Evolutionary conservation across 148 eudicot genomes (phyloP).

Genomic region (Dysphania ambrosioides): DNA sequence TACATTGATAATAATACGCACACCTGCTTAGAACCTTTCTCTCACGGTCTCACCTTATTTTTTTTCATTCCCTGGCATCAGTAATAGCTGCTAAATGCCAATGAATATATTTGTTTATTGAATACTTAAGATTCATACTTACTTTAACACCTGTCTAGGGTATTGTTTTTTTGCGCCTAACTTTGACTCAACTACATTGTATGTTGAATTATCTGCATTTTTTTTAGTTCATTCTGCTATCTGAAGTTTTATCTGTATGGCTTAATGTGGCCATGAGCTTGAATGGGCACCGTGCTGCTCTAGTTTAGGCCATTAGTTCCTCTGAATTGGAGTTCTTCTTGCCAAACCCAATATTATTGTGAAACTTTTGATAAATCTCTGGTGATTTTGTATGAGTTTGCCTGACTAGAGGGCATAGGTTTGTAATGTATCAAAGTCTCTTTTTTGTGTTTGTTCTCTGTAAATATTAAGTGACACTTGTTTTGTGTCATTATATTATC

Average conservation of each 20-base stretch:
- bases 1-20: neutral
- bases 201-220: neutral
- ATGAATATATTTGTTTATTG: neutral
- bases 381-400: neutral
- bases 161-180: neutral
- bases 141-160: neutral
- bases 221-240: neutral
- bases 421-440: neutral
- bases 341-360: neutral
- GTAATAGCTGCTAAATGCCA: neutral
- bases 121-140: neutral
- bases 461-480: neutral
- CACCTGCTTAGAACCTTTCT: neutral
- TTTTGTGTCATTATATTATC: neutral
- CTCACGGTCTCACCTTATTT: neutral
- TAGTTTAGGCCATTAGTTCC: neutral
- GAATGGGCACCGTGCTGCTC: neutral
- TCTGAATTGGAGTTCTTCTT: neutral
- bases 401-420: neutral
- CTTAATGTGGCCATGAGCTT: neutral
- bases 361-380: neutral
- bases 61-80: neutral
- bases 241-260: no score
- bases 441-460: neutral
- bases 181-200: neutral